Evolutionary conservation across 768 basidiomycete genomes (phyloP).

Genomic region (Podaxis sp.): DNA sequence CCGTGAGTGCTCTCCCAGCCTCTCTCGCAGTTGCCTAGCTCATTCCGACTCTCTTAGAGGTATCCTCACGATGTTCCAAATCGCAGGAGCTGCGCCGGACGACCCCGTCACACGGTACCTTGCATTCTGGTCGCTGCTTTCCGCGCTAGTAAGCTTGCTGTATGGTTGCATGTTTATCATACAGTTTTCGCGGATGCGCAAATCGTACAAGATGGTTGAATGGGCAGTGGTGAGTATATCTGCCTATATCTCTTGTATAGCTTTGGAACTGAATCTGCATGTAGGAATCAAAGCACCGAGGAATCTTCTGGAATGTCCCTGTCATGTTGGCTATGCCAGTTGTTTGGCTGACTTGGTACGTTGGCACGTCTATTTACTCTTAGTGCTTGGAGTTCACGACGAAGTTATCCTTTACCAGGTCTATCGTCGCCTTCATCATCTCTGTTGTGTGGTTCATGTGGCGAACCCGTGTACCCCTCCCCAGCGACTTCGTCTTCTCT

Average conservation of each 20-base stretch:
- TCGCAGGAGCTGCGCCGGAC: constrained; percentile 32
- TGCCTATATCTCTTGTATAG: background rate
- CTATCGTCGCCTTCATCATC: constrained; percentile 55
- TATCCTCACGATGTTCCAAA: constrained; percentile 32
- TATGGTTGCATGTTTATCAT: constrained; percentile 64
- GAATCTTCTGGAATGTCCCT: background rate
- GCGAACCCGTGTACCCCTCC: constrained; percentile 47
- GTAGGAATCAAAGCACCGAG: background rate
- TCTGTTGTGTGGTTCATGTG: constrained; percentile 64
- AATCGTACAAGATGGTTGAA: constrained; percentile 55
- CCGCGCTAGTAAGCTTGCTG: constrained; percentile 56
- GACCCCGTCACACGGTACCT: constrained; percentile 55
- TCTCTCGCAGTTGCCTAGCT: background rate
- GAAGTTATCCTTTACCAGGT: constrained; percentile 32
- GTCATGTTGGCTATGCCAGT: background rate
- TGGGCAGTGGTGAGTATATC: constrained; percentile 51
- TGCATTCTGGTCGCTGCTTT: constrained; percentile 53
- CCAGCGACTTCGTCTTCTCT: background rate
- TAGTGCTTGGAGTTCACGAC: background rate
- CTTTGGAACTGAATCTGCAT: background rate
- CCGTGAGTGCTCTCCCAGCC: background rate
- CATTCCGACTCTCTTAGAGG: constrained; percentile 19
- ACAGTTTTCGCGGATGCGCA: constrained; percentile 62
- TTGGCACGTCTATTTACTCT: background rate
- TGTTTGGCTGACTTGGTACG: background rate